Evolutionary conservation across 352 stramenopile species (phyloP).

Genomic region (Phytophthora foliorum): DNA sequence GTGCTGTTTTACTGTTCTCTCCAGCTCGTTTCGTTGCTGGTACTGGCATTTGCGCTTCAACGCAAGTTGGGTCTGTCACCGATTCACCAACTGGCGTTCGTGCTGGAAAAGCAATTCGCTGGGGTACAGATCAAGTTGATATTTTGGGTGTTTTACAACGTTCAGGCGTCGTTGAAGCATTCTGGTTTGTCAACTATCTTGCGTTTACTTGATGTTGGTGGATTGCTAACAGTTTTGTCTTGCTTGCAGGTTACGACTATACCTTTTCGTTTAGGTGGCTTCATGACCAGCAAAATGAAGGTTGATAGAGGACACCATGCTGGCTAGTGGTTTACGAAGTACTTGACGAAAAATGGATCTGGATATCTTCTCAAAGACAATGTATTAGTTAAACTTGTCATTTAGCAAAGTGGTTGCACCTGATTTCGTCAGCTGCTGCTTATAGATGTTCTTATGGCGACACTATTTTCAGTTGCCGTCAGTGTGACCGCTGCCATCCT

Average conservation of each 20-base stretch:
- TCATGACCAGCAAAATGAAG: neutral
- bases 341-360: too few relatives aligned
- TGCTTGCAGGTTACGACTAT: neutral
- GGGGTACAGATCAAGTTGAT: slow-evolving; percentile 37
- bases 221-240: neutral
- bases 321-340: too few relatives aligned
- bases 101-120: slow-evolving; percentile 33
- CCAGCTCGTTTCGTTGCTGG: slow-evolving; percentile 42
- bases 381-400: too few relatives aligned
- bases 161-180: slow-evolving; percentile 38
- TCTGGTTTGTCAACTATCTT: slow-evolving; percentile 25
- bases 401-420: too few relatives aligned
- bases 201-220: neutral
- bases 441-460: too few relatives aligned
- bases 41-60: slow-evolving; percentile 24
- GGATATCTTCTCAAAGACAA: too few relatives aligned
- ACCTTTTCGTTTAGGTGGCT: neutral
- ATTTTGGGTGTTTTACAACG: slow-evolving; percentile 46
- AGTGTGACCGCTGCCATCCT: neutral
- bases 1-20: slow-evolving; percentile 31
- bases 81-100: slow-evolving; percentile 43
- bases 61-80: slow-evolving; percentile 30
- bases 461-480: too few relatives aligned
- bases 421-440: too few relatives aligned
- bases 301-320: too few relatives aligned